phyloP scores from a whole-genome alignment of 1,284 basidiomycete genomes.

The Sporisorium exsertum region DNA sequence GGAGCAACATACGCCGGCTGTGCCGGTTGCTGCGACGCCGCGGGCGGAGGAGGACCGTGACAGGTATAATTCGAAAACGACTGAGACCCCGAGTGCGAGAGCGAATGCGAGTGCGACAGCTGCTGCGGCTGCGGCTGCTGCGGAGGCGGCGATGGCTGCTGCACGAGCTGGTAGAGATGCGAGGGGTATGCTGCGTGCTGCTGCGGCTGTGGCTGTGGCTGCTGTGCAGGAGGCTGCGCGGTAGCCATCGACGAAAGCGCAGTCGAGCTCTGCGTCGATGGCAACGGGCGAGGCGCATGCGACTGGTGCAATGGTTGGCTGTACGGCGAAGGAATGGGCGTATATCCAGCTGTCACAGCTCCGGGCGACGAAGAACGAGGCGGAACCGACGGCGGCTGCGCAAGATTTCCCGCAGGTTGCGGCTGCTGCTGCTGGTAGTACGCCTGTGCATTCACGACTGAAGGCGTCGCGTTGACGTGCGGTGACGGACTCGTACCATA shows the following conservation, averaged over 20 bases:
- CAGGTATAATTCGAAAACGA: constrained; percentile 31
- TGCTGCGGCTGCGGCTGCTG: constrained; percentile 23
- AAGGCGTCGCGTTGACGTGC: constrained; percentile 20
- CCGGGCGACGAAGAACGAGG: constrained; percentile 39
- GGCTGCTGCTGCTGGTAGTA: constrained; percentile 42
- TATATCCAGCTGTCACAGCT: constrained; percentile 13
- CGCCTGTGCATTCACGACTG: constrained; percentile 48
- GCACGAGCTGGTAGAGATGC: constrained; percentile 34
- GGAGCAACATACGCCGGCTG: constrained; percentile 20
- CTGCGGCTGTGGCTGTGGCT: constrained; percentile 9
- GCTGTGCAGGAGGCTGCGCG: constrained; percentile 8
- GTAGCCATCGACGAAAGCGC: constrained; percentile 16
- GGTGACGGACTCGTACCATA: constrained; percentile 33
- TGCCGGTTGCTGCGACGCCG: constrained; percentile 5
- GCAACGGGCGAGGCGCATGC: constrained; percentile 32
- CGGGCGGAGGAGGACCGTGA: constrained; percentile 22
- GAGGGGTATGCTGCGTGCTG: constrained; percentile 15
- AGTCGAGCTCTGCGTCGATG: constrained; percentile 36
- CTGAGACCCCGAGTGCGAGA: constrained; percentile 10
- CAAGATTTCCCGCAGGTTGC: constrained; percentile 18
- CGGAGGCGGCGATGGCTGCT: constrained; percentile 38
- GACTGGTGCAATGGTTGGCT: constrained; percentile 16
- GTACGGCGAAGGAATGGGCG: constrained; percentile 40
- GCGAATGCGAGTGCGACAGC: constrained; percentile 23
- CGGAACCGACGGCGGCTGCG: constrained; percentile 26